Conservation (phyloP, 352 stramenopile species). For the Pythium coloratum region DNA sequence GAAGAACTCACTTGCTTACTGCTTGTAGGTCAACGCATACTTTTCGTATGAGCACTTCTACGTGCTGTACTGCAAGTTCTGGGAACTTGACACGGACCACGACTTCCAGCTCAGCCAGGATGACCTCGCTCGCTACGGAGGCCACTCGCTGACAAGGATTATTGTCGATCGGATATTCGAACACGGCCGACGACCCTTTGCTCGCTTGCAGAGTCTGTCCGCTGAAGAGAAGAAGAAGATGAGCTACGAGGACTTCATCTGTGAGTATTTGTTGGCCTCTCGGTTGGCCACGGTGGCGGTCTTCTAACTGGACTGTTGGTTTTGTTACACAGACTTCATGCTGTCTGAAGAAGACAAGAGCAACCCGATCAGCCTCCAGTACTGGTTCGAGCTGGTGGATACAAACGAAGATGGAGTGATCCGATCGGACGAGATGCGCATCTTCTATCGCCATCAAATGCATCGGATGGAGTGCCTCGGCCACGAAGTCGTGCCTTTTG, state of each 20-base stretch:
- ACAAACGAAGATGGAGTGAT: slow-evolving; percentile 97
- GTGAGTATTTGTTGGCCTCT: slow-evolving; percentile 34
- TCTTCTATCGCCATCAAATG: slow-evolving; percentile 93
- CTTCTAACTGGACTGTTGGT: not conserved
- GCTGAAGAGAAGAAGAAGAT: slow-evolving; percentile 87
- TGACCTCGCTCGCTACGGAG: slow-evolving; percentile 83
- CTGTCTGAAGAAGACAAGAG: slow-evolving; percentile 98
- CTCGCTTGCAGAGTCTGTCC: slow-evolving; percentile 72
- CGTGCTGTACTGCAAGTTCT: slow-evolving; percentile 99
- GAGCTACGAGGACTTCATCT: slow-evolving; percentile 92
- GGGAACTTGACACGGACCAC: slow-evolving; percentile 96
- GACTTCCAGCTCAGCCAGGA: slow-evolving; percentile 84
- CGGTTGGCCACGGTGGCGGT: not conserved
- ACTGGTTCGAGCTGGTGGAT: slow-evolving; percentile 99
- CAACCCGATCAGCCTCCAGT: slow-evolving; percentile 94
- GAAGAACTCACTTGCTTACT: not conserved
- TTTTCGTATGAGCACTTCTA: slow-evolving; percentile 99
- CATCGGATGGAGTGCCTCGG: slow-evolving; percentile 98
- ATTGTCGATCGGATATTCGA: slow-evolving; percentile 90
- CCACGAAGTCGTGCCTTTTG: slow-evolving; percentile 97
- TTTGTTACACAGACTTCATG: slow-evolving; percentile 92
- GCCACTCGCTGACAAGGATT: slow-evolving; percentile 80
- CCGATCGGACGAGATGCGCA: slow-evolving; percentile 95
- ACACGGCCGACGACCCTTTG: slow-evolving; percentile 75
- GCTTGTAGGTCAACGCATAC: slow-evolving; percentile 86